Evolutionary conservation across 2,329 filamentous ascomycete genomes (phyloP).

Genomic region (Curvularia eragrostidis): DNA sequence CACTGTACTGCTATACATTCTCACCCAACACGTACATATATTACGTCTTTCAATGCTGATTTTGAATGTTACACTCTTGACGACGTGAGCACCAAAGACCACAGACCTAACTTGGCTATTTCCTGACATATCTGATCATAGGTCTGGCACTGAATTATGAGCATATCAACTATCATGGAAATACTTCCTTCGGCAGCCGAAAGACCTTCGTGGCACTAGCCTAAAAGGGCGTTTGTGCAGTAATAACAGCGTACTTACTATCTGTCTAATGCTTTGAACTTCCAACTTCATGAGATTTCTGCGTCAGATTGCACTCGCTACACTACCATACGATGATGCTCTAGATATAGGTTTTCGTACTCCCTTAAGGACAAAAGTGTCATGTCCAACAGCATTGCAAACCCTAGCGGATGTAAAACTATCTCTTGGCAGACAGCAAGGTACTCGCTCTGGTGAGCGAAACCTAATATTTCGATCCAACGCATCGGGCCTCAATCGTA

Average conservation of each 20-base stretch:
- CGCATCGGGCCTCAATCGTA: not conserved
- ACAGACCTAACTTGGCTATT: too few species aligned
- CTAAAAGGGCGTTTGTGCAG: not conserved
- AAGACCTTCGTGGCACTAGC: not conserved
- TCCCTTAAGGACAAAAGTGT: not conserved
- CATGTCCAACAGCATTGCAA: not conserved
- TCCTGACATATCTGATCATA: too few species aligned
- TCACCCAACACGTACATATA: not conserved
- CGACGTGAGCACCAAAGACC: too few species aligned
- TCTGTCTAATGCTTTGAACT: not conserved
- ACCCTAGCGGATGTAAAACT: not conserved
- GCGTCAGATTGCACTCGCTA: not conserved
- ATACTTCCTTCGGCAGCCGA: too few species aligned
- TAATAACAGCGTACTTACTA: not conserved
- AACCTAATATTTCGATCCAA: not conserved
- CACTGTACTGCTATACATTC: not conserved
- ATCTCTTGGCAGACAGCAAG: slow-evolving; percentile 33
- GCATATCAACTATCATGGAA: too few species aligned
- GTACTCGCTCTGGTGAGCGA: slow-evolving; percentile 27
- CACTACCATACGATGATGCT: not conserved
- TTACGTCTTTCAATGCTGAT: not conserved
- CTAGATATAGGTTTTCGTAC: not conserved
- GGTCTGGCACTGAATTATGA: too few species aligned
- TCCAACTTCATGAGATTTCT: not conserved
- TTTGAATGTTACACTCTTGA: too few species aligned